Base-by-base conservation (phyloP, 441 rosid genomes). In the Gossypium schwendimanii region DNA sequence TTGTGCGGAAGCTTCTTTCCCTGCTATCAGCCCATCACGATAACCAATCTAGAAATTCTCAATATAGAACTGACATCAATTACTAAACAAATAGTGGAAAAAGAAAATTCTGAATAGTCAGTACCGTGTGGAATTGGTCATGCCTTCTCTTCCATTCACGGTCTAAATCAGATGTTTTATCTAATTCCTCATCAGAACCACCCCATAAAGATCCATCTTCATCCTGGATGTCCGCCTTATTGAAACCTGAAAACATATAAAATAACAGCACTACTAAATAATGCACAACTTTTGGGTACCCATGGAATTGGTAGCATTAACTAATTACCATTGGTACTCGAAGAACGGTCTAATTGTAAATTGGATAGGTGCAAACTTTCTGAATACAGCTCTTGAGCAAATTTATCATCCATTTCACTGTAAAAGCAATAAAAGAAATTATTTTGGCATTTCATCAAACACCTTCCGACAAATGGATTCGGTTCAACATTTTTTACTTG, bases 11-110 rank as follows among this genome's bases (percentile, higher is more conserved):
- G 87, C 89, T 73, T 91, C 89, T 85, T 86, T 84, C 63, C 94
- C 91, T 0, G 90, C 89, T 39, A 78, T 70, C 63, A 91, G 77
- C 67, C 98, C 98, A 33, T 90, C 97, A 20, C 93, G 92, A 75
- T 87, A 94, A 75, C 98, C 97, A n/a, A 83, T 69, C 94, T 91
- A 73, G 50, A 70, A 73, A 63, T 69, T 69, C 28, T 62, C 53
- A 71, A 66, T 62, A 65, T 21, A 24, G 58, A 6, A 71, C 18
- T 23, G 49, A 73, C 14, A 36, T 52, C 11, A 75, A 28, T 10
- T 47, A 41, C 54, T 15, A 47, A 54, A 23, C 62, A 71, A 60
- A 15, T 39, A 63, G 75, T 31, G 6, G 1, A 53, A 59, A 71
- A 28, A 54, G 58, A 17, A 36, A 20, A 77, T 39, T 44, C 8